Base-by-base conservation (phyloP, 2,329 filamentous ascomycete species). In the Penicillium nordicum region DNA sequence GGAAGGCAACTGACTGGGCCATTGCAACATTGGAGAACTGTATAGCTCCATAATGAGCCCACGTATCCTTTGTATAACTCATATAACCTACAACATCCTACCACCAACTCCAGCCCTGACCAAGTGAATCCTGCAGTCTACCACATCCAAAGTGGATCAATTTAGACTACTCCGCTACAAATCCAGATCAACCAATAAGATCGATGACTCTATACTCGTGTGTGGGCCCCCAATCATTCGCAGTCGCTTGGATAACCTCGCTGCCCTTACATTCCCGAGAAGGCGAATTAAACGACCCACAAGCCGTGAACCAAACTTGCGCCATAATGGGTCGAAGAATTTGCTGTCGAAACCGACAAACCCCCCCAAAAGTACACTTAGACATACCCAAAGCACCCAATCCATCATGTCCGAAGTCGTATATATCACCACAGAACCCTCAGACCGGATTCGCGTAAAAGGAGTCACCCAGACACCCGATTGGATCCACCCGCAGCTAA, bases 401-500 rank as follows among this genome's bases (percentile, higher is more conserved):
- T 11, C 38, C 40, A 42, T 44, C 57, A 64, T 64, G 63, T 64
- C 63, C 16, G 30, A 63, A 40, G 38, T 64, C 36, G 59, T 64
- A 60, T 60, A 59, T 52, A 55, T 62, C 46, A 62, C 59, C 7
- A 50, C 59, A 14, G 59, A 64, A 50, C 27, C 53, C 16, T 38
- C 52, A 25, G 44, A 50, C 21, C 54, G 30, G 43, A 55, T 42
- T 36, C 43, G 18, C 21, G 48, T 63, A 64, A 46, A 61, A n/a
- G 43, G 34, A 42, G 55, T 49, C 49, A 25, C 21, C 29, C 50
- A 57, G 10, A 58, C 50, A 16, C 56, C 59, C 21, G 25, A 55
- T 53, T 70, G 66, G 68, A 63, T 70, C 60, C 69, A 72, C 56
- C 62, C 68, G 4, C 58, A 69, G 47, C 50, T 72, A 51, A 58